These are phyloP conservation scores for Phytophthora constricta DNA, from an alignment of 352 stramenopile genomes.

Conservation along the genomic window DNA sequence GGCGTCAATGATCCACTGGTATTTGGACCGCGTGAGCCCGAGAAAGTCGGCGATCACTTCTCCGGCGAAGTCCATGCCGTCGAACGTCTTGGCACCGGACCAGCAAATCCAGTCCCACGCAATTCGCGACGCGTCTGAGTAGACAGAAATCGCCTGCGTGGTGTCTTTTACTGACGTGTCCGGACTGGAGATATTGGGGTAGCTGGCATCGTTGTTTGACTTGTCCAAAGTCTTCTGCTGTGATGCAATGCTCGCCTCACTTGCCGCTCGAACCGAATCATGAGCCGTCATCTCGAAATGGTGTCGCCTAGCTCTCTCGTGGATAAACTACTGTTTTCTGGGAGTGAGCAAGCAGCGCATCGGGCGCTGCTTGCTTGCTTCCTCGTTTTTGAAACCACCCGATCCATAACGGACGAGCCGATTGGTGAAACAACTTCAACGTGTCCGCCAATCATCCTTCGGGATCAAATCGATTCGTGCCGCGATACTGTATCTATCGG, in stretches of 20 bases:
- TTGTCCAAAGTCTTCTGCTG: too few species aligned
- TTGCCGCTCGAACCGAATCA: not conserved
- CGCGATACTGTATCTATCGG: too few species aligned
- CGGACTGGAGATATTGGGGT: not conserved
- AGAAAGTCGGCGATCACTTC: slow-evolving; percentile 79
- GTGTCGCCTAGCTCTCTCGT: not conserved
- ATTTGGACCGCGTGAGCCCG: slow-evolving; percentile 69
- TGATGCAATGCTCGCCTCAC: not conserved
- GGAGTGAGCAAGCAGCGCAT: not conserved
- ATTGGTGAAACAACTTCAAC: too few species aligned
- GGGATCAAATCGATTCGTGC: too few species aligned
- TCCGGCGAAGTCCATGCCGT: slow-evolving; percentile 79
- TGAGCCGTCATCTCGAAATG: not conserved
- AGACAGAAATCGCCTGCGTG: not conserved
- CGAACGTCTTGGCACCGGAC: slow-evolving; percentile 65
- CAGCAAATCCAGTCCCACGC: slow-evolving; percentile 16
- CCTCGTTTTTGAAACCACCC: too few species aligned
- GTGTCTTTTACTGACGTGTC: too few species aligned
- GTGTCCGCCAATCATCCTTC: too few species aligned
- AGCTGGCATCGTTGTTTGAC: too few species aligned
- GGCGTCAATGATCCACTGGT: slow-evolving; percentile 79
- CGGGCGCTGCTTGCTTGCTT: too few species aligned
- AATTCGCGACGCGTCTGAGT: not conserved
- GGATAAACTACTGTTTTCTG: not conserved
- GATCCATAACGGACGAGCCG: too few species aligned